These are phyloP conservation scores for Ceratocystis variospora DNA, from an alignment of 2,329 filamentous ascomycete species.

Conservation along the genomic window DNA sequence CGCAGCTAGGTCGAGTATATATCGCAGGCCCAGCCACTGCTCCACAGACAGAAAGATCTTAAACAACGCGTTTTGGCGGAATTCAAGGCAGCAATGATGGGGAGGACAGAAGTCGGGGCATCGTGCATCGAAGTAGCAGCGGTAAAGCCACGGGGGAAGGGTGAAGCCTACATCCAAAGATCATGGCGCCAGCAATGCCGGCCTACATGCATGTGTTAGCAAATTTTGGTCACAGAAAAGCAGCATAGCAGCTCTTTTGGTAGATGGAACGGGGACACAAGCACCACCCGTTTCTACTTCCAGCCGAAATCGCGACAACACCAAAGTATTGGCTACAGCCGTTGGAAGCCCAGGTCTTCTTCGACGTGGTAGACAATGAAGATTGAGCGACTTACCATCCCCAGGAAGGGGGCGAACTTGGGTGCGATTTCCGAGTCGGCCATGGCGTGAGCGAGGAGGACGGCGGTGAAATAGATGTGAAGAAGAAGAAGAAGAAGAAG, in stretches of 20 bases:
- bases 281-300: no score
- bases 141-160: constrained; percentile 18
- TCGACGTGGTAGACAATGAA: background rate
- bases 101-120: background rate
- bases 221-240: background rate
- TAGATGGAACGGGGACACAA: no score
- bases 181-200: constrained; percentile 69
- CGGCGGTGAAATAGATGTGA: background rate
- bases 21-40: background rate
- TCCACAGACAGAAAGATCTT: background rate
- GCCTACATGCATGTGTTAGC: constrained; percentile 34
- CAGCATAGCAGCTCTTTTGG: background rate
- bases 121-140: background rate
- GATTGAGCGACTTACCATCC: constrained; percentile 51
- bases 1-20: background rate
- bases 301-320: no score
- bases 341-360: background rate
- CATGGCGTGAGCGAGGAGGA: constrained; percentile 29
- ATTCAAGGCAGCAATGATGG: background rate
- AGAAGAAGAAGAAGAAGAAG: background rate
- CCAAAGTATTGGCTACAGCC: background rate
- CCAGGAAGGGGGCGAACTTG: constrained; percentile 76
- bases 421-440: constrained; percentile 49
- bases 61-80: background rate
- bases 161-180: constrained; percentile 57